Percentiles rank a stretch among this genome's conserved stretches.
Conservation (phyloP, 148 eudicot species). For the Cornus florida region DNA sequence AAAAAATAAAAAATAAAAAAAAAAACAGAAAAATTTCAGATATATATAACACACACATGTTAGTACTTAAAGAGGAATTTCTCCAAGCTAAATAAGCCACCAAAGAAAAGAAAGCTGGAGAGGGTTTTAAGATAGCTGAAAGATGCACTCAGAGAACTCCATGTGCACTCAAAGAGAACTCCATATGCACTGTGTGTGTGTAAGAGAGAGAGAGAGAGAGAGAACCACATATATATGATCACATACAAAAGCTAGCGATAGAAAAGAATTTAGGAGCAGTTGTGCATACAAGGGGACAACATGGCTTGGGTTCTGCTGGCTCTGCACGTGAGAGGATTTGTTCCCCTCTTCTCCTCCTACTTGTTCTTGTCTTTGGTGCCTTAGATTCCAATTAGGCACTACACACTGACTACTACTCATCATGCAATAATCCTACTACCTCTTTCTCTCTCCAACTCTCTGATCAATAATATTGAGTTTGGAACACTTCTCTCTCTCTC, state of each 20-base stretch:
- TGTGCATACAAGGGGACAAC: slow-evolving; percentile 45
- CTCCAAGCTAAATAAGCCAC: background rate
- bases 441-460: slow-evolving; percentile 7
- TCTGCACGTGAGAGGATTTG: slow-evolving; percentile 39
- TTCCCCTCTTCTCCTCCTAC: slow-evolving; percentile 36
- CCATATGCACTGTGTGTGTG: background rate
- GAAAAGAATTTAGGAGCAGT: background rate
- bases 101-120: background rate
- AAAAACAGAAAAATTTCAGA: background rate
- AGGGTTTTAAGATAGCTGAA: background rate
- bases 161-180: no score
- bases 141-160: background rate
- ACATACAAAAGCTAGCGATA: background rate
- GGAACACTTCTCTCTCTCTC: slow-evolving; percentile 1
- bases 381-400: slow-evolving; percentile 44
- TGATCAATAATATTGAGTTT: background rate
- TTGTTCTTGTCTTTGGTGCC: slow-evolving; percentile 42
- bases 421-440: background rate
- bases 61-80: background rate
- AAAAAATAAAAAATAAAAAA: background rate
- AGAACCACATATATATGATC: background rate
- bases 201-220: background rate
- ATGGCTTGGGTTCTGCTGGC: slow-evolving; percentile 24
- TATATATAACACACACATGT: background rate
- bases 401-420: slow-evolving; percentile 39